Conservation (phyloP, 2,329 filamentous ascomycete genomes). For the Aspergillus calidoustus region DNA sequence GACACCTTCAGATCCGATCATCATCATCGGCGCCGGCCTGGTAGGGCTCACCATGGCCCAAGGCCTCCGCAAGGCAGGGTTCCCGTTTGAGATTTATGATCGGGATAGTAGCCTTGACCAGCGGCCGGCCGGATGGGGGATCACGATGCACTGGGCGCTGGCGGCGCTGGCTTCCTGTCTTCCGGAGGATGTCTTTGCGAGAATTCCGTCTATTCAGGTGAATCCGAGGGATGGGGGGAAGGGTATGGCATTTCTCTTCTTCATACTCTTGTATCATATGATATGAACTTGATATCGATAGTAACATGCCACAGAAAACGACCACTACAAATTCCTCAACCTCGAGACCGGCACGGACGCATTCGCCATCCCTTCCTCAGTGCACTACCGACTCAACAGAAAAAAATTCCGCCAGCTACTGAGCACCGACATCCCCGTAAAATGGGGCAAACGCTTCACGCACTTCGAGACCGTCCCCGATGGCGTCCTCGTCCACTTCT, state of each 20-base stretch:
- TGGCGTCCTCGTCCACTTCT: constrained; percentile 51
- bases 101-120: constrained; percentile 50
- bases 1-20: constrained; percentile 21
- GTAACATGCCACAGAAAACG: constrained; percentile 35
- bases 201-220: constrained; percentile 58
- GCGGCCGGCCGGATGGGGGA: constrained; percentile 63
- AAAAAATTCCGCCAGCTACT: constrained; percentile 54
- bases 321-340: constrained; percentile 61
- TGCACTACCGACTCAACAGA: constrained; percentile 55
- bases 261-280: no score
- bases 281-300: neutral
- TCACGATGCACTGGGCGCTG: constrained; percentile 57
- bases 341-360: constrained; percentile 55
- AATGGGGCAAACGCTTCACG: constrained; percentile 47
- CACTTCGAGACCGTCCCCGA: constrained; percentile 40
- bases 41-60: constrained; percentile 50
- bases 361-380: constrained; percentile 51
- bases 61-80: constrained; percentile 37
- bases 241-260: constrained; percentile 30
- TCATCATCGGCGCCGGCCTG: constrained; percentile 51
- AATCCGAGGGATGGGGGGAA: constrained; percentile 55
- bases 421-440: constrained; percentile 52
- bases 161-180: constrained; percentile 55
- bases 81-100: constrained; percentile 47
- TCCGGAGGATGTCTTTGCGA: constrained; percentile 51